Conservation (phyloP, 208 protist species). For the Jaenimonas drosophilae region DNA sequence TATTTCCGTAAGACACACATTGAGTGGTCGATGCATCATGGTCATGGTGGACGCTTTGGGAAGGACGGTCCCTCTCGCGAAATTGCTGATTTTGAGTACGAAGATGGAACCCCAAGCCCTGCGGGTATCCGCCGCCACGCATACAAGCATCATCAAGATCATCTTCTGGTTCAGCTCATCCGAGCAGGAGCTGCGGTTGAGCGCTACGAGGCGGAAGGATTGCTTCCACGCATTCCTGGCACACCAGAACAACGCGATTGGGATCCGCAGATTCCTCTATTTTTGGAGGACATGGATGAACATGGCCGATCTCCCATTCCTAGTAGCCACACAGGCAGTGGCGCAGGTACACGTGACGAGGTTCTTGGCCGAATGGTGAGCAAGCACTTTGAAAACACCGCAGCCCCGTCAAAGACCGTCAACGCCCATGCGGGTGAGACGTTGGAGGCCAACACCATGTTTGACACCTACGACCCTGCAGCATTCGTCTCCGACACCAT, state of each 20-base stretch:
- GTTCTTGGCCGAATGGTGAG: constrained; percentile 24
- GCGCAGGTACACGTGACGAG: constrained; percentile 12
- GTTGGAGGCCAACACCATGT: constrained; percentile 77
- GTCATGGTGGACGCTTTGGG: constrained; percentile 55
- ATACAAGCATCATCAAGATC: constrained; percentile 82
- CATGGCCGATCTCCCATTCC: constrained; percentile 36
- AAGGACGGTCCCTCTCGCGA: constrained; percentile 69
- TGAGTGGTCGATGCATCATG: constrained; percentile 79
- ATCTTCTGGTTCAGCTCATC: constrained; percentile 83
- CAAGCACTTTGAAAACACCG: background rate
- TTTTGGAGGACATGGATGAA: constrained; percentile 82
- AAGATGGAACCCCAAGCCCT: constrained; percentile 72
- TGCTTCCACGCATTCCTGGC: constrained; percentile 69
- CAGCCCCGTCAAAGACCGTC: constrained; percentile 1
- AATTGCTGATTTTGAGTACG: constrained; percentile 77
- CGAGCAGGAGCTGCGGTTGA: constrained; percentile 70
- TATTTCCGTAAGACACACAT: constrained; percentile 77
- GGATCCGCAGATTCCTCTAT: constrained; percentile 82
- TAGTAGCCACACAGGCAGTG: background rate
- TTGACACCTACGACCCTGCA: constrained; percentile 65
- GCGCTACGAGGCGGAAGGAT: constrained; percentile 37
- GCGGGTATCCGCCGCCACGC: constrained; percentile 54
- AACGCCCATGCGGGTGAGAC: constrained; percentile 53
- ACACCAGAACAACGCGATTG: constrained; percentile 78
- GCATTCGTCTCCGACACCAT: constrained; percentile 62